phyloP scores from a whole-genome alignment of 305 asterid genomes.

The Fraxinus sp. region DNA sequence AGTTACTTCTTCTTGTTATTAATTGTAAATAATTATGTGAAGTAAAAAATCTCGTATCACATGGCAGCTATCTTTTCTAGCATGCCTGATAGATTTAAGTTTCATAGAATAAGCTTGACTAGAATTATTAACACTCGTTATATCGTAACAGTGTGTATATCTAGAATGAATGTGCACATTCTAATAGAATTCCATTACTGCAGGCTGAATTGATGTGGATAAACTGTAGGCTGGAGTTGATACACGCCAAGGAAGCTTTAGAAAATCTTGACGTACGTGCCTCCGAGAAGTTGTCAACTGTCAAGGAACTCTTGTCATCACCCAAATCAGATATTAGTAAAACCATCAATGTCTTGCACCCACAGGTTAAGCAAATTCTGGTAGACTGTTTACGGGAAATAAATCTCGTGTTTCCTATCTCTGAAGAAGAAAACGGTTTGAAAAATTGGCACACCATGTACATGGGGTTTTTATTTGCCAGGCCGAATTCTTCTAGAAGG shows the following conservation, averaged over 20 bases:
- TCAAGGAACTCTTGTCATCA: neutral
- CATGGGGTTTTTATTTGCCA: constrained; percentile 27
- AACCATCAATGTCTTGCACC: constrained; percentile 10
- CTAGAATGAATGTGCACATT: neutral
- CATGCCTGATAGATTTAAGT: neutral
- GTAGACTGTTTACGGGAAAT: constrained; percentile 37
- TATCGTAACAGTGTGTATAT: neutral
- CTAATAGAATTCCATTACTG: constrained; percentile 22
- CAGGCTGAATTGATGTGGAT: constrained; percentile 43
- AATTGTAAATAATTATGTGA: neutral
- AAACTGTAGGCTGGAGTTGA: constrained; percentile 39
- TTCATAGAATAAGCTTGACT: neutral
- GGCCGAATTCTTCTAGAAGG: constrained; percentile 30
- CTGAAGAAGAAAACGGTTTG: constrained; percentile 32
- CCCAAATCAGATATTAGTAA: neutral
- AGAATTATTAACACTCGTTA: neutral
- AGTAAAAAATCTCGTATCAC: neutral
- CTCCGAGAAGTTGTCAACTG: constrained; percentile 16
- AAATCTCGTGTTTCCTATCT: constrained; percentile 28
- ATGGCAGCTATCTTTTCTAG: neutral
- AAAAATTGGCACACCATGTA: constrained; percentile 29
- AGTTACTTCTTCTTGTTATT: neutral
- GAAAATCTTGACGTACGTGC: constrained; percentile 25
- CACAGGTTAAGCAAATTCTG: constrained; percentile 29
- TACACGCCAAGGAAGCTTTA: constrained; percentile 24